phyloP scores from a whole-genome alignment of 495 filamentous ascomycete species.

The Chaetomium tenue region DNA sequence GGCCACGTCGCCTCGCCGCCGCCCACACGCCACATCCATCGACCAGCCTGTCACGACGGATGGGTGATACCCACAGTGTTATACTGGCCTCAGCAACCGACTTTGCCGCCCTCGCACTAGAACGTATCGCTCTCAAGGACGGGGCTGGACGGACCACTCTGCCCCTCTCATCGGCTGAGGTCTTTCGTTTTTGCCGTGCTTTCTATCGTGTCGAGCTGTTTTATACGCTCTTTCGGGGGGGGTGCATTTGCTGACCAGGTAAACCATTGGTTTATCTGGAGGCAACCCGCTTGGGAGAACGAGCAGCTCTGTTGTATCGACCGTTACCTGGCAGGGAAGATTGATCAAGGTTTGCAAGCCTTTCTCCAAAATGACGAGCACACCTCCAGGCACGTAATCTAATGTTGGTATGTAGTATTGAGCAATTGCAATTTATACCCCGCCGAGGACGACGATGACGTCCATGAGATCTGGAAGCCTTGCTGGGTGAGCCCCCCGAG shows the following conservation, averaged over 20 bases:
- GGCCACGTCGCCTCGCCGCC: not conserved
- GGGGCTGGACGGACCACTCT: not conserved
- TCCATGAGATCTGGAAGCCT: too few species aligned
- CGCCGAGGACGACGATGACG: not conserved
- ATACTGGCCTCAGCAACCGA: not conserved
- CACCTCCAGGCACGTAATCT: not conserved
- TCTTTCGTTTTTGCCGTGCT: not conserved
- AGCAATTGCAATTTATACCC: not conserved
- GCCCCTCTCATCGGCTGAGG: not conserved
- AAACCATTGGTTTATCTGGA: not conserved
- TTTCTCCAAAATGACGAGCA: not conserved
- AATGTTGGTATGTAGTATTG: not conserved
- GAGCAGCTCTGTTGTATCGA: conserved; percentile 1
- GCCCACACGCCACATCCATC: not conserved
- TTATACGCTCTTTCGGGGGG: not conserved
- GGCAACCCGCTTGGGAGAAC: conserved; percentile 10
- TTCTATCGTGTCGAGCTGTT: conserved; percentile 2
- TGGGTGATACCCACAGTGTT: not conserved
- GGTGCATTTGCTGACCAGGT: not conserved
- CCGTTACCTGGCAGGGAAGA: not conserved
- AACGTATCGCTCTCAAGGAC: not conserved
- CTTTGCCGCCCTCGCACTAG: not conserved
- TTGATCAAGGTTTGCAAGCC: not conserved
- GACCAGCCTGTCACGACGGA: not conserved
- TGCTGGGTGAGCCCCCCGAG: not conserved